Base-by-base conservation (phyloP, 805 yeast genomes). In the Metschnikowia colocasiae region DNA sequence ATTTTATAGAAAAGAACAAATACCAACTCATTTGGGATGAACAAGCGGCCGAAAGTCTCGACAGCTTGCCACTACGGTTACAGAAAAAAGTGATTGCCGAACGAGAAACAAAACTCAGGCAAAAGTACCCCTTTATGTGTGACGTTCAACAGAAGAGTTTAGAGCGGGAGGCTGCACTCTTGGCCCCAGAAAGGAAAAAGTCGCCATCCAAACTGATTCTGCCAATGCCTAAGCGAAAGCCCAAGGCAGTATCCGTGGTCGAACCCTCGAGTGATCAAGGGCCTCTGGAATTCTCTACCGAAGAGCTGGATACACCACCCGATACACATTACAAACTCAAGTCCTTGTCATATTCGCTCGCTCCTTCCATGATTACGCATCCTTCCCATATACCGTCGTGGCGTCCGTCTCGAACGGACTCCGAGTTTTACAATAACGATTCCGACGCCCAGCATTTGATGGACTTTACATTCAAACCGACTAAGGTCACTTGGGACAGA, bases 331-430 rank as follows among this genome's bases (percentile, higher is more conserved):
- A 52, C 48, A 65, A 61, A 40, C 31, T 69, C 18, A 68, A 64
- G 30, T 44, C 59, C 2, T 53, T 71, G 31, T 62, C 60, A 43
- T 69, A 50, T 48, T 56, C 69, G 12, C 59, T 72, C 2, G 67
- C 71, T 3, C 62, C 67, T 2, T 68, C 70, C 1, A 50, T 64
- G 30, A 61, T 72, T 7, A 72, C 75, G 0, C 75, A 72, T 52
- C 77, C 77, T 3, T 69, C 75, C 1, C 77, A 72, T 55, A 67
- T 72, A 9, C 75, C 75, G 4, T 47, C 61, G 6, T 71, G 76
- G 75, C 59, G 60, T 25, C 74, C 75, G 23, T 47, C 41, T 3
- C 59, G 60, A 43, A 48, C 47, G 18, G 58, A 55, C 18, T 51
- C 55, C 3, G 59, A 56, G 12, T 51, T 56, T 10, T 49, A 42